Base-by-base conservation (phyloP, 2,329 filamentous ascomycete genomes). In the Monilinia fructicola region DNA sequence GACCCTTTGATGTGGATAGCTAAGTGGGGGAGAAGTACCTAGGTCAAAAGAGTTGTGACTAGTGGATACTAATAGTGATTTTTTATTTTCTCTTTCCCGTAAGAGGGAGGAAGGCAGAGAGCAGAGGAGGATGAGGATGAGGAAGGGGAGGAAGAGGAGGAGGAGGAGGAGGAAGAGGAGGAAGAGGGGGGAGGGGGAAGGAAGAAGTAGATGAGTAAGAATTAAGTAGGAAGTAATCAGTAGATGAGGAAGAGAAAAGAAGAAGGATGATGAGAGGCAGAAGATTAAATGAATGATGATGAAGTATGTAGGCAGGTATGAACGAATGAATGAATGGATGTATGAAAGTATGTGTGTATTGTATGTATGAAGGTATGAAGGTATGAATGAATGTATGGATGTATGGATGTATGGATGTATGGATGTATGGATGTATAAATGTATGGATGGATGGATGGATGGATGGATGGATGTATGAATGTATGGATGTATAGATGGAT, bases 1-100 rank as follows among this genome's bases (percentile, higher is more conserved):
- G 56, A 59, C 56, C 44, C 31, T 48, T 21, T 42, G 40, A n/a
- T 50, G 58, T 60, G 58, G 44, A 26, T 60, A 60, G 16, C 28
- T 60, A 38, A 54, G 53, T 54, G 53, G 58, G 58, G 56, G 58
- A 44, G 44, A n/a, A 46, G 40, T 42, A 16, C 4, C 40, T 42
- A 42, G 9, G 44, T 46, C 6, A n/a, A 23, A 48, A n/a, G 38
- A 50, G 56, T 60, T 28, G 56, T 18, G 35, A 50, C 56, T 60
- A 40, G 56, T 60, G 56, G 56, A 50, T 48, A 35, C 28, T 38
- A 59, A 48, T 50, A 35, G 12, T 38, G 12, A 5, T 23, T n/a
- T 48, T n/a, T 48, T 18, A 18, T 50, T 31, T 26, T 50, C 31
- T n/a, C 14, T 38, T 38, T 23, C 44, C 7, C 28, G n/a, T 9